Conservation (phyloP, 2,329 filamentous ascomycete genomes). For the Diaporthe longicolla region DNA sequence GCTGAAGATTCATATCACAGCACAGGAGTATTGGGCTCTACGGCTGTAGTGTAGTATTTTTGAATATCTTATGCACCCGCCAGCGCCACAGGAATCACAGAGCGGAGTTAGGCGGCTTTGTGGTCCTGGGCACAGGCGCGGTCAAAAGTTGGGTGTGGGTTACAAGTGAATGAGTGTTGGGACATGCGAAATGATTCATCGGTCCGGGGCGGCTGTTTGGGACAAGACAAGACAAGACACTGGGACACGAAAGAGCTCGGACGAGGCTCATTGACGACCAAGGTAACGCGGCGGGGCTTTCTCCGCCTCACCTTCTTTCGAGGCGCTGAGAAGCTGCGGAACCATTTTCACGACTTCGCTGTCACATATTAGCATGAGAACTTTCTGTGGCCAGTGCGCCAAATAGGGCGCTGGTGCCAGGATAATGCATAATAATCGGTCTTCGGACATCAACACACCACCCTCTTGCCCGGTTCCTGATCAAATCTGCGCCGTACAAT, state of each 20-base stretch:
- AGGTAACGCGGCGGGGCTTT: constrained; percentile 23
- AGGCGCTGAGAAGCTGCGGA: constrained; percentile 9
- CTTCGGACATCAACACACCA: constrained; percentile 7
- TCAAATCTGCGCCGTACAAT: neutral
- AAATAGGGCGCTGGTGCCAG: constrained; percentile 31
- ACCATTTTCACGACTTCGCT: constrained; percentile 37
- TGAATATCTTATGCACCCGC: constrained; percentile 31
- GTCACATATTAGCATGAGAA: constrained; percentile 42
- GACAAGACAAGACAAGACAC: constrained; percentile 16
- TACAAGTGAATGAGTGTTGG: constrained; percentile 32
- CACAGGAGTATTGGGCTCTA: constrained; percentile 19
- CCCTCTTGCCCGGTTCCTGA: neutral
- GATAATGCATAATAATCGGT: constrained; percentile 41
- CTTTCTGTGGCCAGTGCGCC: constrained; percentile 29
- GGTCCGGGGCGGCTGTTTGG: constrained; percentile 9
- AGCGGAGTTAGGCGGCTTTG: neutral
- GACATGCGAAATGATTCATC: constrained; percentile 36
- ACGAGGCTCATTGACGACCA: constrained; percentile 35
- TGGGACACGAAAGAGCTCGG: constrained; percentile 36
- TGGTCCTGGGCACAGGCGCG: constrained; percentile 22
- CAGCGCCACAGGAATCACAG: neutral
- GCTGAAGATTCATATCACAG: neutral
- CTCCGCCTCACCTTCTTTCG: constrained; percentile 16
- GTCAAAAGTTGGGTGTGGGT: constrained; percentile 5
- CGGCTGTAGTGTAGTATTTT: constrained; percentile 34